Base-by-base conservation (phyloP, 768 basidiomycete species). In the Dioszegia crocea region DNA sequence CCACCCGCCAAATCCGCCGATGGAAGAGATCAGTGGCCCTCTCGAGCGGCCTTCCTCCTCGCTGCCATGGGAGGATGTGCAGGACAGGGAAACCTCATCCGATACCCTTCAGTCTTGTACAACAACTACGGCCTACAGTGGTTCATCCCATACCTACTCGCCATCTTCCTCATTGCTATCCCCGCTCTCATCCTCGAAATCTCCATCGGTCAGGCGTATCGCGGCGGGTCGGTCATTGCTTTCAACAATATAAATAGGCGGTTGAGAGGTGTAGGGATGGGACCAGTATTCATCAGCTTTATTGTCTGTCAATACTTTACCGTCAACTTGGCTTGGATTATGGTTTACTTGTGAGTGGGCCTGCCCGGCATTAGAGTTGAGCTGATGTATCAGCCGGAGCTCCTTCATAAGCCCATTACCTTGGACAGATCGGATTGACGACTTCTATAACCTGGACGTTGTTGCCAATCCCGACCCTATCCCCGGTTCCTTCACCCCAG, bases 291-390 rank as follows among this genome's bases (percentile, higher is more conserved):
- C 14, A 38, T 56, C 26, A 46, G 39, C 24, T 55, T 50, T 31
- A 44, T 61, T 55, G 60, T 57, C 29, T 44, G 45, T 23, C 48
- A 47, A 21, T 61, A 56, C 54, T 61, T 61, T 51, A 50, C 60
- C 23, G 54, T 56, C 55, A 61, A 50, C 31, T 56, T 61, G 19
- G 60, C 55, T 41, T 61, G 60, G 60, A 61, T 61, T n/a, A 56
- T 56, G 53, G 27, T 40, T 2, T 61, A 61, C 44, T 61, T 61
- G 33, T 33, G 36, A 43, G 40, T 16, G 8, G 40, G n/a, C 8
- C n/a, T 17, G n/a, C 14, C n/a, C n/a, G n/a, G 21, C 16, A 8
- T 16, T 9, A 43, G 5, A 17, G 40, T 5, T 16, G 21, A 17
- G 40, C n/a, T 43, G 8, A 19, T 43, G n/a, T 43, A 43, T 6